Conservation (phyloP, 768 basidiomycete genomes). For the Tephrocybe sp. region DNA sequence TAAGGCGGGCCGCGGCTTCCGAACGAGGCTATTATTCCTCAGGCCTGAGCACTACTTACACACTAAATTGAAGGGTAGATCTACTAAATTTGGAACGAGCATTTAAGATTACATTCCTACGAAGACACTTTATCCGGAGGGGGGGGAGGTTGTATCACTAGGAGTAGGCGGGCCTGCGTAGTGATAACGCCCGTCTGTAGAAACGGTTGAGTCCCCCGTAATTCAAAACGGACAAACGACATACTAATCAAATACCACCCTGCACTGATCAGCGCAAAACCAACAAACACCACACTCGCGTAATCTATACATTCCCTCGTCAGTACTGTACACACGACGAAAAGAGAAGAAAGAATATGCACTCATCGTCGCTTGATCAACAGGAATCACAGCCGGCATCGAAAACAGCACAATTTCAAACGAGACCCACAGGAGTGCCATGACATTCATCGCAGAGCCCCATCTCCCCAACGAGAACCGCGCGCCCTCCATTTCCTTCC, state of each 20-base stretch:
- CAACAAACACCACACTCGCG: slow-evolving; percentile 66
- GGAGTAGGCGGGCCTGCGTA: slow-evolving; percentile 45
- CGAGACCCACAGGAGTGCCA: slow-evolving; percentile 57
- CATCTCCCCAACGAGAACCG: slow-evolving; percentile 48
- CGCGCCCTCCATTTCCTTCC: slow-evolving; percentile 46
- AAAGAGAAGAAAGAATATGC: slow-evolving; percentile 13
- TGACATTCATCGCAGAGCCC: slow-evolving; percentile 46
- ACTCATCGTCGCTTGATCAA: slow-evolving; percentile 50
- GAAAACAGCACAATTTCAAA: slow-evolving; percentile 69
- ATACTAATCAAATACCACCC: slow-evolving; percentile 61
- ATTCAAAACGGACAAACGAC: slow-evolving; percentile 20
- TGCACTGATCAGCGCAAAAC: slow-evolving; percentile 56
- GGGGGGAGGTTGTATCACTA: no score
- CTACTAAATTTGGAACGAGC: no score
- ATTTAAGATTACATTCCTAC: no score
- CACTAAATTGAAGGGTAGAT: no score
- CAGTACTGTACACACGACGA: background rate
- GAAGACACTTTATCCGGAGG: no score
- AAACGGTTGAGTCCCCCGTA: background rate
- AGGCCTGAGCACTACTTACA: no score
- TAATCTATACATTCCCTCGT: slow-evolving; percentile 45
- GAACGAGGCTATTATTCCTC: no score
- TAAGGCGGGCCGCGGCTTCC: no score
- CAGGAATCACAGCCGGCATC: slow-evolving; percentile 65
- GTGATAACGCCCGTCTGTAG: slow-evolving; percentile 40